A percentile compares a stretch with the other conserved stretches of the same genome.
phyloP scores from a whole-genome alignment of 2,329 filamentous ascomycete genomes.

The Xylaria sp. region DNA sequence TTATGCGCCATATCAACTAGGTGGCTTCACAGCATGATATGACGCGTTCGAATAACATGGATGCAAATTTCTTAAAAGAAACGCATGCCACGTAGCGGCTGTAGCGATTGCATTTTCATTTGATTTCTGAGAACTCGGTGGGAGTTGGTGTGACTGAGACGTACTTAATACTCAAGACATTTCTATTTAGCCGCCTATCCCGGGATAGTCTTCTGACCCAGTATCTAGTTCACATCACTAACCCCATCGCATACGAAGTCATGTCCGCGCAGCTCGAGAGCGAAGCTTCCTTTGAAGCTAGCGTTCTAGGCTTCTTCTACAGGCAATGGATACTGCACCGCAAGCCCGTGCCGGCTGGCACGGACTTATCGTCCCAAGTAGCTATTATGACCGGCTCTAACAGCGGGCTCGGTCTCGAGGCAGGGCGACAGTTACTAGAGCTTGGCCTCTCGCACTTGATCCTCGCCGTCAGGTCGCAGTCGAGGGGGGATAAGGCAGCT shows the following conservation, averaged over 20 bases:
- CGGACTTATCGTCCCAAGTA: constrained; percentile 50
- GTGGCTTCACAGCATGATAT: not conserved
- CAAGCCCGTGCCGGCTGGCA: constrained; percentile 39
- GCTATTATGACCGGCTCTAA: constrained; percentile 60
- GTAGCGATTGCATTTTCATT: not conserved
- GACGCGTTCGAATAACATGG: not conserved
- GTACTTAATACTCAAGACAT: not conserved
- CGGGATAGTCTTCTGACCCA: no score
- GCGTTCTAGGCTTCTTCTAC: constrained; percentile 56
- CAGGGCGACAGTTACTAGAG: constrained; percentile 53
- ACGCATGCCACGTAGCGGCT: not conserved
- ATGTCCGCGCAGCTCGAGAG: constrained; percentile 55
- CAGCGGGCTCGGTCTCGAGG: constrained; percentile 58
- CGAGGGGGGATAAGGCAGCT: constrained; percentile 55
- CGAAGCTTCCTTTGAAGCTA: constrained; percentile 45
- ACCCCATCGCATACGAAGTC: not conserved
- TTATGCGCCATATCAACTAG: not conserved
- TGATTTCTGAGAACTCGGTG: not conserved
- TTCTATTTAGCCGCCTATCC: not conserved
- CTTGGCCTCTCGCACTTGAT: constrained; percentile 54
- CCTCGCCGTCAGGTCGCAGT: constrained; percentile 54
- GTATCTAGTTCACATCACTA: not conserved
- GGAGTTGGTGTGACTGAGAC: not conserved
- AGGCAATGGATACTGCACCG: constrained; percentile 40
- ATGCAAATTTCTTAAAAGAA: not conserved